Base-by-base conservation (phyloP, 805 yeast genomes). In the Cyberlindnera euphorbiiphila region DNA sequence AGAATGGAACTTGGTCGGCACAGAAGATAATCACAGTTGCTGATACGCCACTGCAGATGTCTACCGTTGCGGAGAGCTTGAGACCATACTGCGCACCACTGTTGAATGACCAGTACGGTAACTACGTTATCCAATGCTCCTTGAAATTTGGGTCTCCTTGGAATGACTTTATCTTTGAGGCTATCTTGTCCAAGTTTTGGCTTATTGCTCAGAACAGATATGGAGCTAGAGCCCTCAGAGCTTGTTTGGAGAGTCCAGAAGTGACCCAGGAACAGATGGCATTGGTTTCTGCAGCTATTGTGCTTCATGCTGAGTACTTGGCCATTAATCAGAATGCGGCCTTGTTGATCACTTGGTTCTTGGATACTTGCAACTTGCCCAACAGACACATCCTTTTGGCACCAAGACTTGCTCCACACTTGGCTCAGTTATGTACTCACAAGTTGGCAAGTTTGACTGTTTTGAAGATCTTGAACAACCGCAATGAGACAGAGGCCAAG, bases 1-100 rank as follows among this genome's bases (percentile, higher is more conserved):
- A 93, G 56, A 93, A 93, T 60, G 98, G 98, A 45, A 93, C 98
- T 5, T 93, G 98, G 98, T 98, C 97, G 2, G 95, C 96, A 17
- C 98, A 93, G 61, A 93, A 91, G 61, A 81, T 93, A 61, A 88
- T 93, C 50, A 83, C 79, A 47, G 79, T 80, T 30, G 82, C 87
- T 4, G 62, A 71, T 45, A 78, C 77, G 33, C 78, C 71, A 29
- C 71, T 75, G 33, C 85, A 79, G 51, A 81, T 76, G 59, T 64
- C 69, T 50, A 57, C 83, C 33, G 84, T 93, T 29, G 78, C 81
- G 8, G 66, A 74, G 18, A 75, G 87, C 27, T 71, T 93, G 45
- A 74, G 76, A 42, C 93, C 95, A 2, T 88, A 83, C 54, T 76
- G 93, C 32, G 85, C 84, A 1, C 85, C 89, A 34, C 67, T 93